Conservation (phyloP, 345 rosid genomes). For the Salix caprea region DNA sequence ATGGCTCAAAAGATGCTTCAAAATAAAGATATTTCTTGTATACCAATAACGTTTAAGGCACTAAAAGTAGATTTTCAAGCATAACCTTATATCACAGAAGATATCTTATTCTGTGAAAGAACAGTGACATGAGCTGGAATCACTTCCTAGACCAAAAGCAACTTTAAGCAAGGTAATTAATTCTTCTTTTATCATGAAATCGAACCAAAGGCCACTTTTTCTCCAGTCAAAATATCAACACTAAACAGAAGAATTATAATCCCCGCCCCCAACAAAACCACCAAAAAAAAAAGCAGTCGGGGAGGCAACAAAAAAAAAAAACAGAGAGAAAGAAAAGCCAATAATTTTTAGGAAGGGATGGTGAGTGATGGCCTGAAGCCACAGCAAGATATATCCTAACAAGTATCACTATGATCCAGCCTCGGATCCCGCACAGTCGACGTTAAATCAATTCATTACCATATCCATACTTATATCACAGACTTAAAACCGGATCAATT, state of each 20-base stretch:
- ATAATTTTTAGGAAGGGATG: too few species aligned
- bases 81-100: background rate
- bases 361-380: background rate
- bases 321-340: background rate
- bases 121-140: background rate
- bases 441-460: background rate
- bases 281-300: background rate
- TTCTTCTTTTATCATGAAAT: background rate
- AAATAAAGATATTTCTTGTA: background rate
- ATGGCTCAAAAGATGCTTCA: background rate
- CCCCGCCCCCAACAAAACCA: background rate
- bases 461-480: background rate
- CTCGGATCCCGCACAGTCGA: background rate
- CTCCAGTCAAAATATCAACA: background rate
- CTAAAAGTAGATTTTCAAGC: background rate
- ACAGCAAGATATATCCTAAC: background rate
- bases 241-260: background rate
- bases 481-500: background rate
- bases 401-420: background rate
- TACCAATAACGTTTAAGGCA: background rate
- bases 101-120: background rate
- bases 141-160: background rate
- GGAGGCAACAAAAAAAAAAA: background rate
- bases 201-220: background rate
- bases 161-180: background rate